Conservation (phyloP, 768 basidiomycete genomes). For the Suillus ampliporus region DNA sequence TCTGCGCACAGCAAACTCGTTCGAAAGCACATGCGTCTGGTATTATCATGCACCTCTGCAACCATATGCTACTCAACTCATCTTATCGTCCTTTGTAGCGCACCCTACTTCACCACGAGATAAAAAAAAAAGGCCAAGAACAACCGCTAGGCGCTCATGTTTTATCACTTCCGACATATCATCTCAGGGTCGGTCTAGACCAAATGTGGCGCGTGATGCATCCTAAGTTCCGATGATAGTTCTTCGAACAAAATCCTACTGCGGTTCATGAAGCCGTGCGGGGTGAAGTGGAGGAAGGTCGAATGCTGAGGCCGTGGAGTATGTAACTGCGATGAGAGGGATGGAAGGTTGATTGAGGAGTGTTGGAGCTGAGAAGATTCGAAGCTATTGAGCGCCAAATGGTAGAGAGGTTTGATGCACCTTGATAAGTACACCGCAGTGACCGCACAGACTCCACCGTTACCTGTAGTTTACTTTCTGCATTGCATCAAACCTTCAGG, state of each 20-base stretch:
- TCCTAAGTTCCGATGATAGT: no score
- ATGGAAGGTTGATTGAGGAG: slow-evolving; percentile 78
- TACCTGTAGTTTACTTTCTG: background rate
- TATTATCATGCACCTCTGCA: no score
- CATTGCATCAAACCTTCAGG: background rate
- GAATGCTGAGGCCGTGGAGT: slow-evolving; percentile 59
- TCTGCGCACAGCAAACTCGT: no score
- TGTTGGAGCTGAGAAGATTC: slow-evolving; percentile 67
- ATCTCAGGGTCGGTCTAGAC: slow-evolving; percentile 78
- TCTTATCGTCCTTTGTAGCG: no score
- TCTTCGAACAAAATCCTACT: no score
- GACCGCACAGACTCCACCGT: background rate
- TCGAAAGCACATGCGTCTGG: no score
- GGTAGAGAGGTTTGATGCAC: background rate
- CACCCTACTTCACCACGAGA: no score
- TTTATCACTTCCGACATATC: no score
- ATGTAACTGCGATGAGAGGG: slow-evolving; percentile 69
- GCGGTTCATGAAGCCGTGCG: slow-evolving; percentile 77
- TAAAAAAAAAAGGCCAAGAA: no score
- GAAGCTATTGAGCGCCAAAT: background rate
- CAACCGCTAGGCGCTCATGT: no score
- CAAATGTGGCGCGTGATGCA: slow-evolving; percentile 15
- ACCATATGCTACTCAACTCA: no score
- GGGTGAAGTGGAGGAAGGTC: slow-evolving; percentile 50
- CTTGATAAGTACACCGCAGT: background rate